phyloP scores from a whole-genome alignment of 2,329 filamentous ascomycete species.

The Claviceps maximensis region DNA sequence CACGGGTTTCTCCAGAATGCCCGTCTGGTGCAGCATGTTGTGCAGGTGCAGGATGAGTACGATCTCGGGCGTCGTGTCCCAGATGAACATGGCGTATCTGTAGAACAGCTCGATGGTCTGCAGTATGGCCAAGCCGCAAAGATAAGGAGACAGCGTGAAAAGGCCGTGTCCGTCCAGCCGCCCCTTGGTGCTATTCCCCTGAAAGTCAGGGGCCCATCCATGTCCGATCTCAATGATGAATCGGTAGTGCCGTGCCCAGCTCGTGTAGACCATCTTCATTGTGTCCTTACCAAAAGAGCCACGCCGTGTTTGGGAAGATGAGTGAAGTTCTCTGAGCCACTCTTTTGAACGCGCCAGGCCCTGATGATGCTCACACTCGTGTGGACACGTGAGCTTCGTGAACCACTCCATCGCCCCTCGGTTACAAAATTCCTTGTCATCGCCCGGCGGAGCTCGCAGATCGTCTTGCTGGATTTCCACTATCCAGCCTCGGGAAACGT shows the following conservation, averaged over 20 bases:
- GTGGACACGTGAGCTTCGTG: background rate
- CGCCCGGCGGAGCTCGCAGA: background rate
- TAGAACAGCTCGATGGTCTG: slow-evolving; percentile 30
- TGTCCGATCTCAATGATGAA: background rate
- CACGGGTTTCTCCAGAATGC: slow-evolving; percentile 21
- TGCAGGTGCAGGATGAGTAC: slow-evolving; percentile 30
- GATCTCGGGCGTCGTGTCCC: slow-evolving; percentile 27
- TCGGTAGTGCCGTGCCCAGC: background rate
- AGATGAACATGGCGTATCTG: slow-evolving; percentile 19
- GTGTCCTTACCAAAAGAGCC: background rate
- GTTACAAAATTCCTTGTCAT: background rate
- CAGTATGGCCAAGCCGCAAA: slow-evolving; percentile 31
- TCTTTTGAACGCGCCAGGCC: background rate
- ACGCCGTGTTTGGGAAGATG: background rate
- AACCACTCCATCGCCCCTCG: background rate
- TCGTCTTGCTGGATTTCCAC: slow-evolving; percentile 6
- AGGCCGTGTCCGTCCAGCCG: slow-evolving; percentile 26
- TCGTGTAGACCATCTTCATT: background rate
- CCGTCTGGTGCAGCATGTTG: slow-evolving; percentile 32
- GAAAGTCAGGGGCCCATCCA: background rate
- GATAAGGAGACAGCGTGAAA: slow-evolving; percentile 34
- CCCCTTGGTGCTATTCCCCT: background rate
- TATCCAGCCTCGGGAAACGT: slow-evolving; percentile 30
- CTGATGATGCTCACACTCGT: background rate
- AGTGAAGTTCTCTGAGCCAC: background rate